These are phyloP conservation scores for Boletus speciosus DNA, from an alignment of 768 basidiomycete species.

Conservation along the genomic window DNA sequence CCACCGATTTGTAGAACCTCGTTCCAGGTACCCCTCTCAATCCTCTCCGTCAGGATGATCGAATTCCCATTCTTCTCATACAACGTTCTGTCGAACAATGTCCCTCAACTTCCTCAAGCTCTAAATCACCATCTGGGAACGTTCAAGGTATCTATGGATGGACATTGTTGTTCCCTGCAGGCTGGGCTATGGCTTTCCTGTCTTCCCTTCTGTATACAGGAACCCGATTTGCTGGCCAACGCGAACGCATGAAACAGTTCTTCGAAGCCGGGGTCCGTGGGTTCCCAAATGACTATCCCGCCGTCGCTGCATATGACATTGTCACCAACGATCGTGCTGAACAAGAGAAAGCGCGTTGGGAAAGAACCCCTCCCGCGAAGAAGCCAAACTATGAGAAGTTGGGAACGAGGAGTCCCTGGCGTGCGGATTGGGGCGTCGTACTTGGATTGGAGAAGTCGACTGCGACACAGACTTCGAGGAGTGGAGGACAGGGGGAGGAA, in stretches of 20 bases:
- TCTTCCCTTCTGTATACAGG: constrained; percentile 78
- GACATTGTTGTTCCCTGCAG: constrained; percentile 81
- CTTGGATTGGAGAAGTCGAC: constrained; percentile 45
- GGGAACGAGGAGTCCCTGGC: constrained; percentile 69
- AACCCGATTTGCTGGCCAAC: constrained; percentile 81
- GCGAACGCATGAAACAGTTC: constrained; percentile 74
- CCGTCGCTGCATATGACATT: constrained; percentile 48
- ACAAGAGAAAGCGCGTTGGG: constrained; percentile 64
- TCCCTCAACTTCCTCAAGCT: constrained; percentile 10
- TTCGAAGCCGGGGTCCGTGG: constrained; percentile 74
- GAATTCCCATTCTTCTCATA: constrained; percentile 78
- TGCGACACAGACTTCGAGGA: constrained; percentile 2
- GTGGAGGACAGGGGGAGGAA: constrained; percentile 22
- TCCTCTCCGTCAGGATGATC: constrained; percentile 71
- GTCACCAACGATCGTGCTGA: constrained; percentile 48
- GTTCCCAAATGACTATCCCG: constrained; percentile 83
- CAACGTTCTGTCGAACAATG: constrained; percentile 65
- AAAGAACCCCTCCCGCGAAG: constrained; percentile 84
- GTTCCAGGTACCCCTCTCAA: constrained; percentile 74
- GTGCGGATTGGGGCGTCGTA: constrained; percentile 69
- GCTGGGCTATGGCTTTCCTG: constrained; percentile 91
- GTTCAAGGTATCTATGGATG: constrained; percentile 70
- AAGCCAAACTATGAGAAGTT: constrained; percentile 66
- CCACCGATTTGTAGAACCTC: constrained; percentile 48
- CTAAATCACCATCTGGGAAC: constrained; percentile 22